Evolutionary conservation across 2,329 filamentous ascomycete species (phyloP).

Genomic region (Chaetomiaceae sp.): DNA sequence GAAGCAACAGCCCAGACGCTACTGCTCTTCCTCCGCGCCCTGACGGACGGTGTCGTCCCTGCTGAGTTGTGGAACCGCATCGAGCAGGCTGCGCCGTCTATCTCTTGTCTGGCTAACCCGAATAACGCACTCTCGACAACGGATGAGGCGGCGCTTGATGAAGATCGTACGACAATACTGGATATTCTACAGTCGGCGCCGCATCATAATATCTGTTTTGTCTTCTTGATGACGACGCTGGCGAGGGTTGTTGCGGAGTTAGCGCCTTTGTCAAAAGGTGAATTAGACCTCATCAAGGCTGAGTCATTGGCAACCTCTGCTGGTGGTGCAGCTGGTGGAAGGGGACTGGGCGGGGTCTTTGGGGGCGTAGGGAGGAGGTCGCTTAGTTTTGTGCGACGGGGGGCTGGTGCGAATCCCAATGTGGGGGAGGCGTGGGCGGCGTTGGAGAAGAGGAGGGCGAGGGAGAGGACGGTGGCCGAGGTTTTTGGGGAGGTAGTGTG

Average conservation of each 20-base stretch:
- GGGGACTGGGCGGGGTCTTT: conserved; percentile 7
- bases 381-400: conserved; percentile 40
- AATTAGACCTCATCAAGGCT: conserved; percentile 28
- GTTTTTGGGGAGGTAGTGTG: conserved; percentile 63
- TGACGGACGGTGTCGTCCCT: conserved; percentile 77
- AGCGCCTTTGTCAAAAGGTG: conserved; percentile 36
- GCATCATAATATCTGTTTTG: conserved; percentile 82
- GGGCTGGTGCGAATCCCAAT: conserved; percentile 26
- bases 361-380: conserved; percentile 39
- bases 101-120: conserved; percentile 21
- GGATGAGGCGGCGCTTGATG: conserved; percentile 30
- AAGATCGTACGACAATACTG: conserved; percentile 54
- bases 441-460: conserved; percentile 51
- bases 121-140: background rate
- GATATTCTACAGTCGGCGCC: conserved; percentile 69
- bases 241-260: conserved; percentile 49
- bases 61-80: conserved; percentile 65
- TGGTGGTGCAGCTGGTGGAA: background rate
- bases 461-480: conserved; percentile 59
- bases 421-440: conserved; percentile 36
- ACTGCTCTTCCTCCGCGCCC: conserved; percentile 66
- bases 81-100: conserved; percentile 43
- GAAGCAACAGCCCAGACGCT: conserved; percentile 71
- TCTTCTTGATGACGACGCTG: conserved; percentile 78
- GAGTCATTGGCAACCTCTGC: background rate